Evolutionary conservation across 139 green algal species (phyloP), one percentile per base, ranked within the genome.

Genomic region (Diplosphaera chodatii): DNA sequence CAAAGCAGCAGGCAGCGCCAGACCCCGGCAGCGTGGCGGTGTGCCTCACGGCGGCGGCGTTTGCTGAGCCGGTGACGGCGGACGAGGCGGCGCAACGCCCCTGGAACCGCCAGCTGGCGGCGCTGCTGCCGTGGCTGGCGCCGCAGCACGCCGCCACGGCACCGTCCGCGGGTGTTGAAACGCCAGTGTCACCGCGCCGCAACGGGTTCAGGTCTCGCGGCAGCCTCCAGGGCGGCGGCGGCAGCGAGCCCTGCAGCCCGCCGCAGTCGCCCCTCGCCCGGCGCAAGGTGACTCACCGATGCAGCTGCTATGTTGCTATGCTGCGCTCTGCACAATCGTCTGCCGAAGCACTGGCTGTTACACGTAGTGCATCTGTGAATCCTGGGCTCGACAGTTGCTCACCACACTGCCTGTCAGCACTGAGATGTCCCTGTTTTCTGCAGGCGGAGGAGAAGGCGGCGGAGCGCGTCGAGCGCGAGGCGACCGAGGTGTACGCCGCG

Each of bases 401-500:
- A 10, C 37, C 10, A 10, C 8, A 6, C 37, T 48, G 37, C 8
- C 37, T 20, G 37, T 3, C 10, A 25, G 8, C 48, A 59, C n/a
- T n/a, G n/a, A 4, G 48, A 10, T 59, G 16, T 5, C 25, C 13
- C 48, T 59, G 8, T 59, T 23, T 59, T 18, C 18, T 25, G 48
- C 48, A 59, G 48, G 48, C 13, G 8, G 48, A 23, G 48, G 48
- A 59, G 18, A 59, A 59, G 16, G 48, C 13, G 55, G n/a, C 32
- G 34, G 41, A 33, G 18, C 16, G 55, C 1, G 59, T 59, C 23
- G 62, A 71, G 1, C 85, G 89, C 37, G 81, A 90, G 72, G 83
- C 78, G 1, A 69, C 81, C 2, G 72, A 81, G 63, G 64, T 95
- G n/a, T 94, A 91, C 32, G 25, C 74, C n/a, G 78, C 78, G 0